phyloP scores from a whole-genome alignment of 2,329 filamentous ascomycete genomes.

The Amylocarpus encephaloides region DNA sequence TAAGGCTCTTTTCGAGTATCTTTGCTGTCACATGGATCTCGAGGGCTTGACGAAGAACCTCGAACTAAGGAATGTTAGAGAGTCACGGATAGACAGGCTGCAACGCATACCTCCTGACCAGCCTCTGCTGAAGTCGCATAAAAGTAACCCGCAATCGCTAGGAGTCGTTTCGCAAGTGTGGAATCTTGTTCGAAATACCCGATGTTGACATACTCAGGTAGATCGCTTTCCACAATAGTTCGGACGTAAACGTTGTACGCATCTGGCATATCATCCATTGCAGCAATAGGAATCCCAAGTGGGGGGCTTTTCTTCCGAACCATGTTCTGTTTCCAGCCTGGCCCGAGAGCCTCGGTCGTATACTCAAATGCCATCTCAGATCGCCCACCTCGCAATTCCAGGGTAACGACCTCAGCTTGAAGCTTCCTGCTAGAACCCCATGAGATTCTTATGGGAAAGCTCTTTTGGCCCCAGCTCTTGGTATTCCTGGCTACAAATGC shows the following conservation, averaged over 20 bases:
- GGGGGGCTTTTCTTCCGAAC: conserved; percentile 25
- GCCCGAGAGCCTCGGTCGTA: conserved; percentile 15
- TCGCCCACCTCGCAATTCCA: conserved; percentile 18
- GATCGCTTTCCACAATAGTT: conserved; percentile 22
- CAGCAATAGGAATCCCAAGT: conserved; percentile 24
- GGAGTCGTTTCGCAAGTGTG: conserved; percentile 21
- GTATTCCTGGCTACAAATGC: conserved; percentile 24
- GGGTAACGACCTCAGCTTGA: conserved; percentile 23
- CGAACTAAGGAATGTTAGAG: conserved; percentile 20
- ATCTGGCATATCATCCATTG: conserved; percentile 27
- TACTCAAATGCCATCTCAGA: conserved; percentile 23
- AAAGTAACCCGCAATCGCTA: conserved; percentile 20
- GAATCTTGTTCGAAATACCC: conserved; percentile 26
- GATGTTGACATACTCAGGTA: conserved; percentile 18
- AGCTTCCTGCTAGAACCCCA: conserved; percentile 27
- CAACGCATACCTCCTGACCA: conserved; percentile 22
- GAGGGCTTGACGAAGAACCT: conserved; percentile 25
- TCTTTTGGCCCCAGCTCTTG: conserved; percentile 23
- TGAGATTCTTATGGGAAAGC: conserved; percentile 20
- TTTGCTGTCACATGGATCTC: conserved; percentile 28
- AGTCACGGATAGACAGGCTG: not conserved
- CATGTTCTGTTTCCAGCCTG: conserved; percentile 10
- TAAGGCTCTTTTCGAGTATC: conserved; percentile 28
- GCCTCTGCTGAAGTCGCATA: conserved; percentile 19
- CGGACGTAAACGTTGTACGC: conserved; percentile 24